Percentiles rank a stretch among this genome's conserved stretches.
Evolutionary conservation across 2,329 filamentous ascomycete genomes (phyloP).

Genomic region (Alternaria gansuensis): DNA sequence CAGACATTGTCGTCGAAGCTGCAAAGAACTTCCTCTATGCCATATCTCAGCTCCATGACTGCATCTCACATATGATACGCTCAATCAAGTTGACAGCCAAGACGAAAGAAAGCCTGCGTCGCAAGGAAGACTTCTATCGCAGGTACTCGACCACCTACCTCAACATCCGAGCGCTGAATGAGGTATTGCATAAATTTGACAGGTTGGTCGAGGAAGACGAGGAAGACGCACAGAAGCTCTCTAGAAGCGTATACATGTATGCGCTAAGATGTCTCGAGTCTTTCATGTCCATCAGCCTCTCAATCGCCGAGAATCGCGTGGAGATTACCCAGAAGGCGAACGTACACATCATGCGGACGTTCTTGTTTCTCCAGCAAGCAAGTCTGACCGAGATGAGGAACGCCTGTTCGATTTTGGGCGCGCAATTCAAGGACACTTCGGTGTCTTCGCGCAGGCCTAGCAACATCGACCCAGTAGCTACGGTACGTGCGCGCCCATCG

Average conservation of each 20-base stretch:
- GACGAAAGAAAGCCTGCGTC: slow-evolving; percentile 56
- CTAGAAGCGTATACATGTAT: slow-evolving; percentile 47
- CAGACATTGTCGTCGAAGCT: slow-evolving; percentile 63
- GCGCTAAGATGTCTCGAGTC: slow-evolving; percentile 48
- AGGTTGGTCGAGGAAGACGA: slow-evolving; percentile 61
- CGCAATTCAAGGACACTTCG: slow-evolving; percentile 46
- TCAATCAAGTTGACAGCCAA: slow-evolving; percentile 50
- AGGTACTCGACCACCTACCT: slow-evolving; percentile 65
- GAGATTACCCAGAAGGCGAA: slow-evolving; percentile 66
- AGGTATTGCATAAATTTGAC: slow-evolving; percentile 62
- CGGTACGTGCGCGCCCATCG: slow-evolving; percentile 43
- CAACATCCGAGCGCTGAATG: slow-evolving; percentile 65
- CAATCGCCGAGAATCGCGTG: slow-evolving; percentile 48
- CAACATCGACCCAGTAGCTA: slow-evolving; percentile 34
- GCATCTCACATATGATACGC: slow-evolving; percentile 49
- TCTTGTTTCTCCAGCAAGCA: slow-evolving; percentile 67
- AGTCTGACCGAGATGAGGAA: slow-evolving; percentile 68
- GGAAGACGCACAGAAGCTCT: slow-evolving; percentile 55
- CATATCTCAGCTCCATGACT: slow-evolving; percentile 60
- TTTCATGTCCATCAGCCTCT: slow-evolving; percentile 50
- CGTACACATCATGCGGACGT: slow-evolving; percentile 65
- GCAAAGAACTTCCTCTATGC: slow-evolving; percentile 65
- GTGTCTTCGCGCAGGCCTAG: slow-evolving; percentile 33
- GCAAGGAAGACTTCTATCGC: slow-evolving; percentile 59
- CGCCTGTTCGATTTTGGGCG: slow-evolving; percentile 63